phyloP scores from a whole-genome alignment of 164 flowering plant species.

The Cinnamomum chago region DNA sequence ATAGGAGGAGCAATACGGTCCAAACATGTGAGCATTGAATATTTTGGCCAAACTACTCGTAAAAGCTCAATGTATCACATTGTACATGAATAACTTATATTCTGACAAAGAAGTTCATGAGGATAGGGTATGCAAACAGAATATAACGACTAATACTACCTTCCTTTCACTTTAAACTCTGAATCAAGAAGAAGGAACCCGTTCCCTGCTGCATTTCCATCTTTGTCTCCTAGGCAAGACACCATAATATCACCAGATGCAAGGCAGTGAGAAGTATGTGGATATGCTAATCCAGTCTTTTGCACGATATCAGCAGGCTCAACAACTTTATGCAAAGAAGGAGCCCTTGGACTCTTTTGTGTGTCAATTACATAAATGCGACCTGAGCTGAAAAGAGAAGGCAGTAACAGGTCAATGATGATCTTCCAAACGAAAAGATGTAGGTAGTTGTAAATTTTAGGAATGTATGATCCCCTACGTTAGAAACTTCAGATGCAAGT shows the following conservation, averaged over 20 bases:
- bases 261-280: constrained; percentile 98
- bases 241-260: constrained; percentile 92
- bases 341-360: constrained; percentile 64
- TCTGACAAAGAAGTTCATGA: not conserved
- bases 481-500: too few species aligned
- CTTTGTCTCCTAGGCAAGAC: constrained; percentile 92
- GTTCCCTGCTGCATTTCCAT: constrained; percentile 86
- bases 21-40: not conserved
- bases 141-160: constrained; percentile 49
- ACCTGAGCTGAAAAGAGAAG: constrained; percentile 60
- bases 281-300: constrained; percentile 90
- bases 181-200: constrained; percentile 98
- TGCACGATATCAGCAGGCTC: constrained; percentile 61
- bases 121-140: not conserved
- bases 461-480: too few species aligned
- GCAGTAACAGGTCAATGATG: not conserved
- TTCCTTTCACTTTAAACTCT: constrained; percentile 92
- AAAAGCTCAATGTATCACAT: too few species aligned
- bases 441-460: too few species aligned
- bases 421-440: too few species aligned
- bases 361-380: constrained; percentile 88
- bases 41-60: not conserved
- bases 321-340: constrained; percentile 76
- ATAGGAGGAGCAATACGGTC: not conserved
- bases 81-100: not conserved